Evolutionary conservation across 768 basidiomycete genomes (phyloP).

Genomic region (Nevesoporus exiguus): DNA sequence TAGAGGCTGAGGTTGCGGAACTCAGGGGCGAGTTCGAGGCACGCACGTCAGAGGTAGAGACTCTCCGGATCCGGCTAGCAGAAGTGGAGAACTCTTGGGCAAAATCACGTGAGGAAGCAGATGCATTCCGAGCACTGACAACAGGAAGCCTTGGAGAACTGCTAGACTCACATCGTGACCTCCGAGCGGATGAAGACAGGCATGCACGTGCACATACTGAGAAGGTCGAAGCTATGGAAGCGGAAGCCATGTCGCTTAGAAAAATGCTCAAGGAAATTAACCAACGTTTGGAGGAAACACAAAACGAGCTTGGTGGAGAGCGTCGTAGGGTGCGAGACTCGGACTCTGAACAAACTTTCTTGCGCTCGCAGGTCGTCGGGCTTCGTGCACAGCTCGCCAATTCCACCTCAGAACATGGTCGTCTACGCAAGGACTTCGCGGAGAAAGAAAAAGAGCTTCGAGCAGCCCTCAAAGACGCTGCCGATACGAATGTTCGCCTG

Average conservation of each 20-base stretch:
- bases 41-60: conserved; percentile 68
- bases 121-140: conserved; percentile 81
- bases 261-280: conserved; percentile 76
- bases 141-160: conserved; percentile 84
- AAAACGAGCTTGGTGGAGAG: conserved; percentile 63
- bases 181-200: conserved; percentile 82
- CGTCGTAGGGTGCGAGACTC: conserved; percentile 59
- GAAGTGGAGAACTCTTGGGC: conserved; percentile 91
- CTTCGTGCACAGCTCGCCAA: conserved; percentile 71
- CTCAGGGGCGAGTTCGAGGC: conserved; percentile 79
- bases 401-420: conserved; percentile 65
- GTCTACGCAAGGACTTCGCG: conserved; percentile 64
- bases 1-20: conserved; percentile 78
- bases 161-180: conserved; percentile 81
- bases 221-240: conserved; percentile 76
- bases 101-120: conserved; percentile 90
- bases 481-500: conserved; percentile 70
- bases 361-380: conserved; percentile 72
- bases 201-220: conserved; percentile 73
- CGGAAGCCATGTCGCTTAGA: conserved; percentile 71
- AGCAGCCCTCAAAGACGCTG: conserved; percentile 60
- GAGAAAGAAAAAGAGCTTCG: conserved; percentile 62
- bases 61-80: conserved; percentile 57
- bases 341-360: conserved; percentile 57
- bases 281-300: conserved; percentile 66